Evolutionary conservation across 1,139 yeast genomes (phyloP), one percentile per base, ranked within the genome.

Genomic region (Saccharomycopsis hybrid): DNA sequence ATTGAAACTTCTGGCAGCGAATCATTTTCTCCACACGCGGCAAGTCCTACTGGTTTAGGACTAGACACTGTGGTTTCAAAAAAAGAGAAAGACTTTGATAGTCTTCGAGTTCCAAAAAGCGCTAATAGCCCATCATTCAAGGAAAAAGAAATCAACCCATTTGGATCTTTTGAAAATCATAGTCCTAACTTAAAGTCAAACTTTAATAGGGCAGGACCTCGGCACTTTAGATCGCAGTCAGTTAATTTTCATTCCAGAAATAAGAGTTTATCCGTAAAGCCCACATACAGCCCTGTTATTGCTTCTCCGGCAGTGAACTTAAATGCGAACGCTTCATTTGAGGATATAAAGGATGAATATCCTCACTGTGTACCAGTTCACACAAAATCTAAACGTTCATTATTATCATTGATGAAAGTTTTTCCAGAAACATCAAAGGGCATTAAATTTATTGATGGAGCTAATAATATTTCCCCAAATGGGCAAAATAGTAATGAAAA

Each of bases 201-300:
- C 18, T 18, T 18, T 18, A 18, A 18, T 18, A 18, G 18, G 18
- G 18, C 18, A 18, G 35, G 25, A 18, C 8, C 24, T n/a, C 35
- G 37, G 7, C 51, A 48, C 30, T 33, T 11, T 13, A 44, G 55
- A 25, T 51, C 54, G 29, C 43, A 53, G 31, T 53, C 55, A 11
- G 48, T 53, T 4, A 53, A 51, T 41, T 53, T 53, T 44, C 55
- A 53, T 47, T 48, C 54, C 25, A 45, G 55, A 43, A 51, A 52
- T 33, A 50, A 44, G 41, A 43, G 49, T 41, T 41, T 53, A 29
- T 45, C 55, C 4, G 48, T 46, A 5, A 52, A 50, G 32, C 49
- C 47, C 24, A n/a, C 36, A 18, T 28, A 29, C 8, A 45, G 39
- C 31, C 48, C 43, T 8, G 11, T 9, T n/a, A 9, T 31, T 11